Evolutionary conservation across 495 filamentous ascomycete genomes (phyloP).

Genomic region (Penicillium canescens): DNA sequence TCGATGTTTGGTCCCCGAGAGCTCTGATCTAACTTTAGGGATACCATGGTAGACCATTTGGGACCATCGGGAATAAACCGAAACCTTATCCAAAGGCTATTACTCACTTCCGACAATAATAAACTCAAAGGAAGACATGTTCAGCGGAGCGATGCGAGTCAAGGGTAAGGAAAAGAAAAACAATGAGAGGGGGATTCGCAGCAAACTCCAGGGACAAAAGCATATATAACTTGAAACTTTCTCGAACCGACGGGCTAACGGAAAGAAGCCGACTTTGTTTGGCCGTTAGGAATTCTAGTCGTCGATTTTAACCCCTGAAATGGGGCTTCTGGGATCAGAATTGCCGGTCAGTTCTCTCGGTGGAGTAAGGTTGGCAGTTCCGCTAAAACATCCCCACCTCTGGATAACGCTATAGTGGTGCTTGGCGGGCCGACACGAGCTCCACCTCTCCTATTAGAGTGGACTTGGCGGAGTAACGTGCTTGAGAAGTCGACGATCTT

Average conservation of each 20-base stretch:
- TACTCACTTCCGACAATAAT: constrained; percentile 54
- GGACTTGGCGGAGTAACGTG: background rate
- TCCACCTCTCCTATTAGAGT: background rate
- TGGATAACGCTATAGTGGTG: background rate
- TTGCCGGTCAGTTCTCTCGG: constrained; percentile 1
- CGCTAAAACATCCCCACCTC: background rate
- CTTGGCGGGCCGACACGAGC: background rate
- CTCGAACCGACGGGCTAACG: too few species aligned
- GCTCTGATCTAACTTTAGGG: too few species aligned
- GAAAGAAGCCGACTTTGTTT: too few species aligned
- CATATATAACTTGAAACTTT: background rate
- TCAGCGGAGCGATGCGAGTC: background rate
- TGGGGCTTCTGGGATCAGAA: background rate
- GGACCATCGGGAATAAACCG: too few species aligned
- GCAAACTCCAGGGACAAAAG: background rate
- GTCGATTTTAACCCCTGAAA: background rate
- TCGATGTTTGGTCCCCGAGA: background rate
- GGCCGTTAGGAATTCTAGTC: background rate
- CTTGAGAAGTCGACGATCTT: background rate
- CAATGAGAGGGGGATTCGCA: too few species aligned
- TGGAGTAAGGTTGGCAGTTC: background rate
- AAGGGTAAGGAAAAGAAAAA: background rate
- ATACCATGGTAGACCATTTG: too few species aligned
- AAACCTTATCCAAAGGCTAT: background rate
- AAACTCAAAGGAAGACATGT: constrained; percentile 41